phyloP scores from a whole-genome alignment of 352 stramenopile genomes.

The Globisporangium splendens region DNA sequence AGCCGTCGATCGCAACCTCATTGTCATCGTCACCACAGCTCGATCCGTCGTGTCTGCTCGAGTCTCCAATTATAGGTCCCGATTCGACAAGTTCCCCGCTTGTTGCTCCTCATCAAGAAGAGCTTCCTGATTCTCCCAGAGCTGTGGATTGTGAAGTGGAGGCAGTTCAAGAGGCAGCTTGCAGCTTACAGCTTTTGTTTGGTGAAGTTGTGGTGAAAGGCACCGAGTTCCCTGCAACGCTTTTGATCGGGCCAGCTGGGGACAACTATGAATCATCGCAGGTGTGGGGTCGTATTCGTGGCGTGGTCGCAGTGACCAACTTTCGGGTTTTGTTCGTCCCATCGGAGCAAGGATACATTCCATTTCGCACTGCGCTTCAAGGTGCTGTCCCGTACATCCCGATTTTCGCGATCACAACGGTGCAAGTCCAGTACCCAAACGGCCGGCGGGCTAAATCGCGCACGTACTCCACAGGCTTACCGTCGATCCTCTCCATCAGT shows the following conservation, averaged over 20 bases:
- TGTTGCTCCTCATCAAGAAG: neutral
- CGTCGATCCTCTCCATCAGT: slow-evolving; percentile 55
- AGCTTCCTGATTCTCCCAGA: neutral
- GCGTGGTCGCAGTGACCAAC: slow-evolving; percentile 67
- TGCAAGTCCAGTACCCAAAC: slow-evolving; percentile 54
- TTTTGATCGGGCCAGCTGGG: slow-evolving; percentile 56
- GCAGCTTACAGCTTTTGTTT: slow-evolving; percentile 15
- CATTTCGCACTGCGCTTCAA: slow-evolving; percentile 32
- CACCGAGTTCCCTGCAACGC: slow-evolving; percentile 44
- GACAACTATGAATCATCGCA: slow-evolving; percentile 55
- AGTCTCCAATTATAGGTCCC: slow-evolving; percentile 21
- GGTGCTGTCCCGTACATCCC: slow-evolving; percentile 63
- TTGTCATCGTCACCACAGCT: slow-evolving; percentile 20
- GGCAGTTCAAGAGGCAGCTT: neutral
- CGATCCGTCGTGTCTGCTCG: slow-evolving; percentile 13
- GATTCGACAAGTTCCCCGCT: slow-evolving; percentile 8
- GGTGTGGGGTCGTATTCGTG: slow-evolving; percentile 65
- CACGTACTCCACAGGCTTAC: slow-evolving; percentile 43
- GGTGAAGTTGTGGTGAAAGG: slow-evolving; percentile 42
- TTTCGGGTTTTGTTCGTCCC: slow-evolving; percentile 74
- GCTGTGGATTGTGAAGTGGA: slow-evolving; percentile 2
- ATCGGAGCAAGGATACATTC: slow-evolving; percentile 44
- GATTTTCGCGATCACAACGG: slow-evolving; percentile 64
- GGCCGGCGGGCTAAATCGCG: slow-evolving; percentile 53
- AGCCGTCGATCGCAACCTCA: slow-evolving; percentile 19